Evolutionary conservation across 2,329 filamentous ascomycete genomes (phyloP).

Genomic region (Venturia asperata): DNA sequence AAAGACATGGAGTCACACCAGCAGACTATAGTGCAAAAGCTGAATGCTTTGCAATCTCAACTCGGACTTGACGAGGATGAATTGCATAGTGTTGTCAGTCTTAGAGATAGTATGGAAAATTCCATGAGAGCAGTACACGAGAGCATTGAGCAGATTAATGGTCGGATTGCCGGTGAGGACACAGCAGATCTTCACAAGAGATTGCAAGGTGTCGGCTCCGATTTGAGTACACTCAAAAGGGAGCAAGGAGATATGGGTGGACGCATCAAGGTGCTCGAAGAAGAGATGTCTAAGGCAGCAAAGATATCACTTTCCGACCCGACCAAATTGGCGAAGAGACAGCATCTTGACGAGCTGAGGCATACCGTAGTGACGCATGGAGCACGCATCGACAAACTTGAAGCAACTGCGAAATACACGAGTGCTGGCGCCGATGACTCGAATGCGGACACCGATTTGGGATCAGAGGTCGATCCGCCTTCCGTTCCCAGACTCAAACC

Average conservation of each 20-base stretch:
- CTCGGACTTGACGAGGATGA: background rate
- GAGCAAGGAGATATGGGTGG: background rate
- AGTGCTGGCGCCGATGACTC: background rate
- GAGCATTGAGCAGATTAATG: background rate
- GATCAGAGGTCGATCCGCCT: background rate
- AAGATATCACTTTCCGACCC: background rate
- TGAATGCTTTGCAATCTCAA: background rate
- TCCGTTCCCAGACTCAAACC: background rate
- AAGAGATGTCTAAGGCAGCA: background rate
- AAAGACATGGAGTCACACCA: background rate
- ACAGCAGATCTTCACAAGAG: background rate
- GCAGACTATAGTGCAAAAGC: background rate
- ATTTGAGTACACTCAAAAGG: background rate
- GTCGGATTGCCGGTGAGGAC: background rate
- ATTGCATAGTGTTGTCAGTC: background rate
- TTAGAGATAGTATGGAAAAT: background rate
- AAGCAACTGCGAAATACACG: background rate
- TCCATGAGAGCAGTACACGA: background rate
- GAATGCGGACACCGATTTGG: background rate
- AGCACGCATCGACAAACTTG: background rate
- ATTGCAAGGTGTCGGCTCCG: background rate
- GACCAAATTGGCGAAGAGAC: background rate
- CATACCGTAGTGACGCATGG: background rate
- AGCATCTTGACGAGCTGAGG: constrained; percentile 1
- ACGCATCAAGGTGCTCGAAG: background rate